Base-by-base conservation (phyloP, 2,329 filamentous ascomycete species). In the Neonectria hederae region DNA sequence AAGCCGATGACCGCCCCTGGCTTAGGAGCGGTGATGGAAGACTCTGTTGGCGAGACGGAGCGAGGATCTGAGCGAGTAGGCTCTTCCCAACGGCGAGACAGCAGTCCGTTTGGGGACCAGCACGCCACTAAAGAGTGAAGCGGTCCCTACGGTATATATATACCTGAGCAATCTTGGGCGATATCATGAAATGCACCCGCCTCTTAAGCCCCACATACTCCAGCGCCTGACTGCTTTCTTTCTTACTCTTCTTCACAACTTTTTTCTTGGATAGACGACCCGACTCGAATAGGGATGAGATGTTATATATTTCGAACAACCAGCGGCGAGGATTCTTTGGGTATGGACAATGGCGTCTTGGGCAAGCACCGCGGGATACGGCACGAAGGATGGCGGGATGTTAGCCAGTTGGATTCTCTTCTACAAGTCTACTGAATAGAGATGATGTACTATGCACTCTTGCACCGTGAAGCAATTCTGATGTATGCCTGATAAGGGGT, bases 81-180 rank as follows among this genome's bases (percentile, higher is more conserved):
- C 42, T 72, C 75, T 21, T 72, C 62, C 38, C 70, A 75, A 55
- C 74, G 72, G 62, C 70, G 77, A 38, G 77, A 74, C 17, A 75
- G 70, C 62, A 87, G 85, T 69, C 87, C 86, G 1, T 89, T 89
- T 71, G 83, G 85, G 21, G 87, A 89, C 67, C 84, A 87, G 71
- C 82, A 89, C 69, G 87, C 86, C 55, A 84, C 86, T 30, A 83
- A 81, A 69, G 84, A 86, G 67, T 82, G 72, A 76, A 68, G 55
- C 24, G 28, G 30, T 55, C 40, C 17, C 28, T 54, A 48, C 54
- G 56, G 59, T 45, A 65, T 68, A 69, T 63, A 68, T 59, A 61
- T 59, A n/a, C n/a, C 62, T 61, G 54, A 53, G 55, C 56, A 45
- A 53, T 48, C 62, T 58, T 65, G 53, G 57, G 63, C 63, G 57